Base-by-base conservation (phyloP, 2,329 filamentous ascomycete species). In the Penicillium verrucosum region DNA sequence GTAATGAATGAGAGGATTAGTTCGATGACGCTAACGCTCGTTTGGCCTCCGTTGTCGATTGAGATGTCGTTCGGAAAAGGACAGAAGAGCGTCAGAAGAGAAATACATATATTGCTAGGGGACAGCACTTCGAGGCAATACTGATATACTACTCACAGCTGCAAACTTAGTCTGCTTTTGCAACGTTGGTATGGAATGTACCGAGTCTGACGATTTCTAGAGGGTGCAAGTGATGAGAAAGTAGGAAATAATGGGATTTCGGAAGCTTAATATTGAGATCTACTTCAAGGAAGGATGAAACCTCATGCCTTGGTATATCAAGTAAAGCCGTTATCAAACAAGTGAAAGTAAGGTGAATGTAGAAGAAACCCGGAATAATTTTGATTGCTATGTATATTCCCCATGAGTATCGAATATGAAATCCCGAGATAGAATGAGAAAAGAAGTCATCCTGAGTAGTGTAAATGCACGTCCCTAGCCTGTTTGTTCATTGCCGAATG, bases 401-500 rank as follows among this genome's bases (percentile, higher is more conserved):
- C 11, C 23, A 50, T 49, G 11, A 27, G 30, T n/a, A 36, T 51
- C 14, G 18, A 32, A 44, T 34, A 32, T 45, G 18, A 38, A 32
- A 18, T 23, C 37, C 40, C n/a, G 32, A 46, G 30, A 23, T 41
- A 23, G 29, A 18, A 44, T 45, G 48, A 38, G 14, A 45, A 38
- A 32, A 47, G 38, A 53, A 49, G 51, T 54, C 30, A 57, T 60
- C 36, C 49, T 29, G 3, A 38, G 38, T 44, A 23, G 41, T 21
- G 41, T 12, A 49, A 42, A 57, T 44, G 25, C 44, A 27, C 21
- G 7, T 43, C 18, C 11, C 12, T 30, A 21, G 18, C 36, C 16
- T 10, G 34, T 61, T 68, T 10, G 34, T 61, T 68, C 58, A 75
- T 32, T 57, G 54, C 45, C 61, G 64, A 54, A 69, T 77, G 32